Conservation (phyloP, 331 rosid genomes). For the Acacia concinna region DNA sequence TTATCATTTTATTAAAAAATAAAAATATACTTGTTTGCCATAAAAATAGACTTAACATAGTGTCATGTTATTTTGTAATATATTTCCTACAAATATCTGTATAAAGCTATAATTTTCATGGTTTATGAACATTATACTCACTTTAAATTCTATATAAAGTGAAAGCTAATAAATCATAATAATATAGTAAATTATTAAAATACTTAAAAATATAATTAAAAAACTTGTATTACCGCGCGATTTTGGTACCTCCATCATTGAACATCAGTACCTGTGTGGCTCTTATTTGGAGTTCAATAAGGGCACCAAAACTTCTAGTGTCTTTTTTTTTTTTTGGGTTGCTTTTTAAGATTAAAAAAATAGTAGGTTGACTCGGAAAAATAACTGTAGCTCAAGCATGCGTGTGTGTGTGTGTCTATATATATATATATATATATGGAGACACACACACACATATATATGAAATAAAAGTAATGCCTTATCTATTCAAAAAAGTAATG, state of each 20-base stretch:
- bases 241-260: slow-evolving; percentile 39
- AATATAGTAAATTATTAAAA: not conserved
- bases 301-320: not conserved
- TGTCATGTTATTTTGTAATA: not conserved
- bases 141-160: too few relatives aligned
- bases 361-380: not conserved
- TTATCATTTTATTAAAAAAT: too few relatives aligned
- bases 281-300: not conserved
- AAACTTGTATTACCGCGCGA: not conserved
- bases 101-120: too few relatives aligned
- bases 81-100: too few relatives aligned
- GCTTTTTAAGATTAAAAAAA: not conserved
- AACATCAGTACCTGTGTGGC: not conserved
- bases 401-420: too few relatives aligned
- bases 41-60: too few relatives aligned
- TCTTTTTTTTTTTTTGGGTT: not conserved
- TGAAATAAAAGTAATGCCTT: not conserved
- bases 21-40: too few relatives aligned
- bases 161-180: not conserved
- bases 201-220: not conserved
- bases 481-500: not conserved
- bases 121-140: not conserved
- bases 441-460: too few relatives aligned
- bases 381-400: not conserved
- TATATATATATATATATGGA: too few relatives aligned